phyloP scores from a whole-genome alignment of 805 yeast genomes.

The Naumovozyma baii region DNA sequence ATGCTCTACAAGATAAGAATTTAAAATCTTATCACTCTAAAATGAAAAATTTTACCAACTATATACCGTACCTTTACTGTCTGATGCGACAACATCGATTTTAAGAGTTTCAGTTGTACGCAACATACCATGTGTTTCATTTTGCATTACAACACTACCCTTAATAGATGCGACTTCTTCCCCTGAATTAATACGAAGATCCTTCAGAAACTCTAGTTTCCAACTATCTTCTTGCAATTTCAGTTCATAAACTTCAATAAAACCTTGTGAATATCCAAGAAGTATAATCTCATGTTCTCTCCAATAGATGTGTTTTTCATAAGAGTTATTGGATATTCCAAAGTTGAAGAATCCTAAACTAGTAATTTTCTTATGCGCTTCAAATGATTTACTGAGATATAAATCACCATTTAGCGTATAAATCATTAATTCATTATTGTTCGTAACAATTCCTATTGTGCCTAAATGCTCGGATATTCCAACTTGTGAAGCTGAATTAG shows the following conservation, averaged over 20 bases:
- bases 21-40: too few relatives aligned
- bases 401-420: conserved; percentile 48
- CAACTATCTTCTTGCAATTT: conserved; percentile 16
- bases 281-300: conserved; percentile 29
- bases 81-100: conserved; percentile 44
- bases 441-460: conserved; percentile 33
- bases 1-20: too few relatives aligned
- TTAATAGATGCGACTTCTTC: conserved; percentile 10
- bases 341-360: conserved; percentile 21
- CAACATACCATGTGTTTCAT: not conserved
- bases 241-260: conserved; percentile 27
- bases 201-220: conserved; percentile 16
- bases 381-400: conserved; percentile 22
- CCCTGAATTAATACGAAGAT: conserved; percentile 16
- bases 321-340: conserved; percentile 5
- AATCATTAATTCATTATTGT: conserved; percentile 15
- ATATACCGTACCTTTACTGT: conserved; percentile 42
- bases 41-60: conserved; percentile 37
- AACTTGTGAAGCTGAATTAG: conserved; percentile 23
- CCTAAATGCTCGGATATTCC: conserved; percentile 51
- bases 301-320: conserved; percentile 34
- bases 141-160: conserved; percentile 5
- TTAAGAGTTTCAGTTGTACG: conserved; percentile 23
- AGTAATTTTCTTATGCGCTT: conserved; percentile 15
- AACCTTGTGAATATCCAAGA: conserved; percentile 31